Conservation (phyloP, 441 rosid species). For the Erysimum pusillum region DNA sequence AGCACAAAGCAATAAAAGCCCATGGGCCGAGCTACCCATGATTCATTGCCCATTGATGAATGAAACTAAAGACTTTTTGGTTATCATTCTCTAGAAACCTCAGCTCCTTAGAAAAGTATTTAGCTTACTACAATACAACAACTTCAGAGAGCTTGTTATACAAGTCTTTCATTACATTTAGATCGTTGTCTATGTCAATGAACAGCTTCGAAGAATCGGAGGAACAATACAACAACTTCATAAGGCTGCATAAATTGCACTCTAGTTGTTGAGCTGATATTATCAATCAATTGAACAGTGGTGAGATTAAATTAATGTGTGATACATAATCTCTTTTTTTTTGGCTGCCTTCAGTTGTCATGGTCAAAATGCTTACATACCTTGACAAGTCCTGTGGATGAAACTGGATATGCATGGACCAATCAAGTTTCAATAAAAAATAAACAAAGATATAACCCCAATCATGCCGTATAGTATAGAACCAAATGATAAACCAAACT, state of each 20-base stretch:
- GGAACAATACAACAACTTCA: not conserved
- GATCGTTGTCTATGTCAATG: not conserved
- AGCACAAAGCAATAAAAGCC: not conserved
- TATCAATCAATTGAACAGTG: conserved; percentile 17
- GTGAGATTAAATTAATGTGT: conserved; percentile 2
- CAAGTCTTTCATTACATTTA: not conserved
- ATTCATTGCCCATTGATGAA: not conserved
- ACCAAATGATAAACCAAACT: not conserved
- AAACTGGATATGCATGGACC: conserved; percentile 26
- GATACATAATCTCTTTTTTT: not conserved
- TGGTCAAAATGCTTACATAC: conserved; percentile 34
- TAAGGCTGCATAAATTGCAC: not conserved
- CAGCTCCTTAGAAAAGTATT: not conserved
- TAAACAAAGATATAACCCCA: not conserved
- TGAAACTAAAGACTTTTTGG: not conserved
- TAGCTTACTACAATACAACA: no score
- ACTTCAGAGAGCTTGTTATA: not conserved
- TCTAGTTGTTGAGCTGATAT: conserved; percentile 23
- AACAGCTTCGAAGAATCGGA: not conserved
- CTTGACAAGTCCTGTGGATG: conserved; percentile 32
- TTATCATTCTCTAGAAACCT: not conserved
- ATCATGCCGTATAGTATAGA: not conserved
- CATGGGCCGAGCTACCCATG: conserved; percentile 49
- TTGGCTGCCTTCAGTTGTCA: conserved; percentile 23
- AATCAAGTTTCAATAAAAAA: not conserved